Base-by-base conservation (phyloP, 306 rosid genomes). In the Astragalus glycyphyllos region DNA sequence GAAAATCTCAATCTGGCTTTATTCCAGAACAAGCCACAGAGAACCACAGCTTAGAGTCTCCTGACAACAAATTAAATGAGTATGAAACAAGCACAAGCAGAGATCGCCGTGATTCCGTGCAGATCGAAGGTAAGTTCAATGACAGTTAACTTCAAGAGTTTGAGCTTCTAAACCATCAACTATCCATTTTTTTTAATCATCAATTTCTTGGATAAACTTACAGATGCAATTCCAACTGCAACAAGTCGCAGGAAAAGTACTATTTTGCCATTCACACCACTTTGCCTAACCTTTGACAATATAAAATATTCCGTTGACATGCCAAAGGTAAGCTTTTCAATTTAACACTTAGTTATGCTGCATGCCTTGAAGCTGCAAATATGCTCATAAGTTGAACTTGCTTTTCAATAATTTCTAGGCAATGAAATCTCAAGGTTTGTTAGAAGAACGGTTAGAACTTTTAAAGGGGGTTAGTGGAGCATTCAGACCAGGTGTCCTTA, bases 401-500 rank as follows among this genome's bases (percentile, higher is more conserved):
- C 63, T 15, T 9, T 1, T 26, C 1, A 4, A 55, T 9, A 14
- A 54, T 47, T 45, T 46, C 44, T 12, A 78, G 72, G 83, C 45
- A 79, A 74, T 61, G 68, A 61, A 74, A 26, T 35, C 54, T 60
- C 73, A 74, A 74, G 83, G 73, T 8, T 23, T 60, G 40, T 42
- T 37, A 16, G 72, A 45, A 0, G 66, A 54, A 12, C 51, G 63
- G 14, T 37, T 73, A 50, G 79, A 17, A 16, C 76, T 82, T 47
- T 61, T 69, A 11, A 73, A 77, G 41, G 77, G 57, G 55, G 86
- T 86, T 1, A 85, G 90, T 38, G 91, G 93, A 47, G 85, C 90
- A 7, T 87, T 87, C 37, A 82, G 81, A 38, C 92, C 92, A 6
- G 84, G 89, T 3, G 17, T 84, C 71, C 83, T 87, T 45, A 81